Evolutionary conservation across 2,329 filamentous ascomycete genomes (phyloP).

Genomic region (Penicillium sp.): DNA sequence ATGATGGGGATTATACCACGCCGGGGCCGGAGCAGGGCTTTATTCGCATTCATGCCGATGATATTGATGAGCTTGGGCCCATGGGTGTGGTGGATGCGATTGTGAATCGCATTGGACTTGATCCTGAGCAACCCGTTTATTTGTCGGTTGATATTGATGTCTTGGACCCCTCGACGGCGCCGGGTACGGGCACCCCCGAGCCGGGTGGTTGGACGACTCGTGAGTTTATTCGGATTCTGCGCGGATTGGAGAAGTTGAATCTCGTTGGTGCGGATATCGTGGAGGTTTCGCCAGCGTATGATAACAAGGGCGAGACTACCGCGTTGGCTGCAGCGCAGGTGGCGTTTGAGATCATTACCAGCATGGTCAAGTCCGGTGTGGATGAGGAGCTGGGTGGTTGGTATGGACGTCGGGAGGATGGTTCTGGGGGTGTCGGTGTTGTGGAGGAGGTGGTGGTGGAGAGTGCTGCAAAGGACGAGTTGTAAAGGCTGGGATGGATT

Average conservation of each 20-base stretch:
- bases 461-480: constrained; percentile 35
- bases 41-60: constrained; percentile 77
- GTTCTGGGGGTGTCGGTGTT: constrained; percentile 27
- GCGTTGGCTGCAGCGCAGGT: constrained; percentile 82
- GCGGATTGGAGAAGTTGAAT: constrained; percentile 80
- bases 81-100: constrained; percentile 72
- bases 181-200: constrained; percentile 85
- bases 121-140: constrained; percentile 75
- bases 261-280: constrained; percentile 89
- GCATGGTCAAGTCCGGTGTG: constrained; percentile 52
- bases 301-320: constrained; percentile 77
- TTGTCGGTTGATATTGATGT: constrained; percentile 81
- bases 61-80: constrained; percentile 81
- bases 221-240: constrained; percentile 80
- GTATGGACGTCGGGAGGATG: constrained; percentile 39
- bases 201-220: constrained; percentile 89
- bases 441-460: constrained; percentile 11
- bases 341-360: constrained; percentile 80
- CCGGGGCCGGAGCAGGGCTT: constrained; percentile 75
- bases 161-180: constrained; percentile 69
- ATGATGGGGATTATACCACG: constrained; percentile 70
- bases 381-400: constrained; percentile 45
- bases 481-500: constrained; percentile 12
- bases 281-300: constrained; percentile 84
- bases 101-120: constrained; percentile 66